phyloP scores from a whole-genome alignment of 2,329 filamentous ascomycete genomes.

The Paraphoma chrysanthemicola region DNA sequence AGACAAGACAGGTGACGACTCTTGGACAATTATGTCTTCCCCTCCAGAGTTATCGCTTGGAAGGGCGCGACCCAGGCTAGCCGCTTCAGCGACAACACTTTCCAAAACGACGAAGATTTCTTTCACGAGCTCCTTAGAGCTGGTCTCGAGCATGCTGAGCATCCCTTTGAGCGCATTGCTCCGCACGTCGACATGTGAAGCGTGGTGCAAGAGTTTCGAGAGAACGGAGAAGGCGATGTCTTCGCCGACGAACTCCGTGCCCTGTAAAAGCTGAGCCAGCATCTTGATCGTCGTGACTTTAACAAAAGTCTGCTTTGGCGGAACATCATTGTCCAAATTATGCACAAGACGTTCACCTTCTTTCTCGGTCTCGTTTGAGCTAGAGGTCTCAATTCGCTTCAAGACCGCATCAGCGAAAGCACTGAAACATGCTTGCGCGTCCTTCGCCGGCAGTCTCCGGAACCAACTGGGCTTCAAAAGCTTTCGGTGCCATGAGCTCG shows the following conservation, averaged over 20 bases:
- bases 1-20: slow-evolving; percentile 13
- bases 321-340: not conserved
- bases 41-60: slow-evolving; percentile 20
- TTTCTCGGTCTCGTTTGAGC: not conserved
- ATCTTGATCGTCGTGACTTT: slow-evolving; percentile 55
- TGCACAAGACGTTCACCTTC: not conserved
- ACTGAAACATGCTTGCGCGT: slow-evolving; percentile 36
- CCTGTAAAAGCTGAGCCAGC: slow-evolving; percentile 48
- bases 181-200: slow-evolving; percentile 49
- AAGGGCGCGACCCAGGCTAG: slow-evolving; percentile 44
- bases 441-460: slow-evolving; percentile 36
- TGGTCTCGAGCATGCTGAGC: slow-evolving; percentile 30
- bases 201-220: slow-evolving; percentile 31
- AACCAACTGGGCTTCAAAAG: slow-evolving; percentile 44
- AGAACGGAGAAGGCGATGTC: slow-evolving; percentile 40
- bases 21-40: not conserved
- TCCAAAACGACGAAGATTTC: slow-evolving; percentile 34
- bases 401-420: slow-evolving; percentile 40
- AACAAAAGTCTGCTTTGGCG: slow-evolving; percentile 23
- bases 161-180: slow-evolving; percentile 44
- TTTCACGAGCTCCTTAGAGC: slow-evolving; percentile 5
- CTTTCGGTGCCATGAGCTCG: slow-evolving; percentile 53
- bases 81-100: slow-evolving; percentile 38
- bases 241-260: slow-evolving; percentile 42
- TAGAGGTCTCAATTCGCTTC: slow-evolving; percentile 28